Base-by-base conservation (phyloP, 2,329 filamentous ascomycete species). In the Acephala macrosclerotiorum region DNA sequence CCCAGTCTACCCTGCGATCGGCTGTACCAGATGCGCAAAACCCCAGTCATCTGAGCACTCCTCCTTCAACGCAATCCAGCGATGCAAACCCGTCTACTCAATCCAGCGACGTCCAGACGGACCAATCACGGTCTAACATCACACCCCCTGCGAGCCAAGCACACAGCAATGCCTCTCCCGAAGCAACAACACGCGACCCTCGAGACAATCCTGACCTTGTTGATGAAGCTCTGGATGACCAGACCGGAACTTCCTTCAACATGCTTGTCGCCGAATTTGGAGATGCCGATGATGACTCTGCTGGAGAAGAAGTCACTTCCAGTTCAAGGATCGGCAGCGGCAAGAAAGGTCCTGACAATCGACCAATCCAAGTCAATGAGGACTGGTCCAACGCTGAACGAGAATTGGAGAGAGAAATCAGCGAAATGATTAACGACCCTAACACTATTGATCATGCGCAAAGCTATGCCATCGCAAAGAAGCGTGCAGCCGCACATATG, bases 331-430 rank as follows among this genome's bases (percentile, higher is more conserved):
- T n/a, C n/a, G 3, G n/a, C n/a, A n/a, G n/a, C n/a, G 29, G 53
- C 14, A 58, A 60, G 5, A 56, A 26, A 38, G 49, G 49, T 16
- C 49, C 49, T 14, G 49, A 53, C 7, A 26, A 58, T 53, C 57
- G 58, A 18, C 49, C 57, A 35, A 66, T 72, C 18, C 38, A 68
- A 22, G 66, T 75, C 33, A 66, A 71, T 6, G 85, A 89, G 14
- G 88, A 89, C 65, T 89, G 87, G 86, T 83, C 85, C 61, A 80
- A 81, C 26, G 86, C 87, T 56, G 90, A 92, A 73, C 79, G 79
- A 0, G 85, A 87, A 68, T 81, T 94, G 0, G 90, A 92, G 73
- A 80, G 84, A 20, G 89, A 93, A 73, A 93, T 95, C 74, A 86
- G 87, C 14, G 86, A 89, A 66, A 87, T 92, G 62, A 86, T 94